Conservation (phyloP, 2,329 filamentous ascomycete species). For the Colletotrichum ledebouriae region DNA sequence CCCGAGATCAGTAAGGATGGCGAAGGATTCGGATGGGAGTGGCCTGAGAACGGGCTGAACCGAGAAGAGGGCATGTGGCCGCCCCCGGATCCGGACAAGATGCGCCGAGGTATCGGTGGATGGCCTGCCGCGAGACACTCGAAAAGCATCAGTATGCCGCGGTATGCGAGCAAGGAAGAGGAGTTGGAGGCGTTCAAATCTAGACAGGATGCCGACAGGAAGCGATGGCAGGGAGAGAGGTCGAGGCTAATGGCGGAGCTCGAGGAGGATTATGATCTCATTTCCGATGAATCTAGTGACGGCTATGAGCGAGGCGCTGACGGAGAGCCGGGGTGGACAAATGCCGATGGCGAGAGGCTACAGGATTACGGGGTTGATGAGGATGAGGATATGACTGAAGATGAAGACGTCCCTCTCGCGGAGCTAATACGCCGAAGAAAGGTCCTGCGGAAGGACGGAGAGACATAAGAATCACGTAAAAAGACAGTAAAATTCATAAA, state of each 20-base stretch:
- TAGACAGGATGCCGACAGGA: constrained; percentile 63
- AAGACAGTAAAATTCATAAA: neutral
- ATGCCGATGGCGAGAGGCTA: constrained; percentile 80
- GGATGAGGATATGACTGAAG: constrained; percentile 65
- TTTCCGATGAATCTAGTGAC: constrained; percentile 68
- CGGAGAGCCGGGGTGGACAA: constrained; percentile 72
- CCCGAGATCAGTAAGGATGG: constrained; percentile 58
- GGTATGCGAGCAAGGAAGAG: constrained; percentile 57
- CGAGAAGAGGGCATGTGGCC: constrained; percentile 72
- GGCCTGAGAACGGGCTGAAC: constrained; percentile 84
- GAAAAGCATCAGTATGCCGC: constrained; percentile 52
- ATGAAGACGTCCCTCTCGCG: constrained; percentile 76
- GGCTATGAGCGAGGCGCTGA: constrained; percentile 66
- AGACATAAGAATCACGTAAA: constrained; percentile 46
- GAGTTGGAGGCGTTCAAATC: constrained; percentile 62
- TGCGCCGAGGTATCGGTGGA: constrained; percentile 56
- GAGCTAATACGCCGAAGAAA: constrained; percentile 73
- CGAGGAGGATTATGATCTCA: constrained; percentile 65
- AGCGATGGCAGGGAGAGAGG: constrained; percentile 50
- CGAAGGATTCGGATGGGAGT: constrained; percentile 67
- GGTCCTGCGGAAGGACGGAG: constrained; percentile 49
- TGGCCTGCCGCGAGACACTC: constrained; percentile 55
- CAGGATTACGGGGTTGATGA: constrained; percentile 86
- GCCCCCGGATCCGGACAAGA: constrained; percentile 72
- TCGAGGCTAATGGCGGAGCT: constrained; percentile 62